Percentiles rank a stretch among this genome's conserved stretches.
Conservation (phyloP, 2,329 filamentous ascomycete genomes). For the Colletotrichum siamense region DNA sequence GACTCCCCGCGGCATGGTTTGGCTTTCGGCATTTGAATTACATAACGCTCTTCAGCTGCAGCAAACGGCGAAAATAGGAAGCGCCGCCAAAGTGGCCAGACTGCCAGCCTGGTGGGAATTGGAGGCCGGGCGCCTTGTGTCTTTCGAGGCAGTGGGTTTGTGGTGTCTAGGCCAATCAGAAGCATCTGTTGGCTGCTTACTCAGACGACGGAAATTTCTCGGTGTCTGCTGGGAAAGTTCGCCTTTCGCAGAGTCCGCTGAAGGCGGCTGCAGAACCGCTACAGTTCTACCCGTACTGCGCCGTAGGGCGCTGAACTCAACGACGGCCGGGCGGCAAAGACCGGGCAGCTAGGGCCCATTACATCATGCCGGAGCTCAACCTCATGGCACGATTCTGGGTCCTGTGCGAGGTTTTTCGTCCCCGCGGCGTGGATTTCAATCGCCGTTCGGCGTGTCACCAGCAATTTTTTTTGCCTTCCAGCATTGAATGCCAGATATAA, state of each 20-base stretch:
- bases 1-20: not conserved
- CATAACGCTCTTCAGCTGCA: not conserved
- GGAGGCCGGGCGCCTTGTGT: not conserved
- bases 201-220: constrained; percentile 34
- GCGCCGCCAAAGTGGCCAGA: constrained; percentile 4
- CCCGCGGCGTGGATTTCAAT: constrained; percentile 13
- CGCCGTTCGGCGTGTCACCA: constrained; percentile 10
- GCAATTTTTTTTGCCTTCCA: not conserved
- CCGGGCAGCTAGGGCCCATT: constrained; percentile 15
- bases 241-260: constrained; percentile 18
- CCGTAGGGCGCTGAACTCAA: not conserved
- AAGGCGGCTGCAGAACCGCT: not conserved
- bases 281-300: not conserved
- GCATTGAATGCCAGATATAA: not conserved
- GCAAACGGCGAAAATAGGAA: constrained; percentile 24
- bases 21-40: constrained; percentile 20
- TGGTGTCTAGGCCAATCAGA: not conserved
- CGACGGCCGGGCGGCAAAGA: constrained; percentile 7
- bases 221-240: constrained; percentile 25
- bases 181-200: not conserved
- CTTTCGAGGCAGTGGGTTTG: not conserved
- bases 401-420: constrained; percentile 7
- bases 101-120: not conserved
- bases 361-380: constrained; percentile 20
- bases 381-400: constrained; percentile 21